Conservation (phyloP, 2,329 filamentous ascomycete genomes). For the Calonectria montana region DNA sequence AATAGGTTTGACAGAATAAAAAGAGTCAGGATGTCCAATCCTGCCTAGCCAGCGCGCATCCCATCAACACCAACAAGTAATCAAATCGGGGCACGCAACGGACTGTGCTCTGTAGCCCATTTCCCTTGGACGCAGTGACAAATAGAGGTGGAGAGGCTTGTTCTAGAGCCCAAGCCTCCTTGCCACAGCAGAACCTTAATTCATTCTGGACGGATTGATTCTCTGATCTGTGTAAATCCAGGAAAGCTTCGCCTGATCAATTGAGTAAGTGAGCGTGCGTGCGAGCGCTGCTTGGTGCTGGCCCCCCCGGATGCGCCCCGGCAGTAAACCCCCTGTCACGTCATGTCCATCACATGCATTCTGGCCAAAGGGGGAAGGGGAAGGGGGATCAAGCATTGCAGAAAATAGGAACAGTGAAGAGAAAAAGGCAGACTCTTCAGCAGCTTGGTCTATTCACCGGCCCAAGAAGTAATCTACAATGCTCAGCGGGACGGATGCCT, state of each 20-base stretch:
- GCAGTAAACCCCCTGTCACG: not conserved
- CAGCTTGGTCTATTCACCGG: not conserved
- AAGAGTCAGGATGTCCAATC: not conserved
- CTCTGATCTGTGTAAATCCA: not conserved
- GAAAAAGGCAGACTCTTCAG: not conserved
- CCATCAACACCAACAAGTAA: not conserved
- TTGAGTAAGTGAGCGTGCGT: not conserved
- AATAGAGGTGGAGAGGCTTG: not conserved
- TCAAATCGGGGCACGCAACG: not conserved
- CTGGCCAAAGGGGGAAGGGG: not conserved
- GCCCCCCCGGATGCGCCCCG: not conserved
- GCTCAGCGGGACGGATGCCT: not conserved
- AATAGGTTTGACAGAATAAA: constrained; percentile 5
- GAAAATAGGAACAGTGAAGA: not conserved
- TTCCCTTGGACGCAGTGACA: not conserved
- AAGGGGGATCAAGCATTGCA: not conserved
- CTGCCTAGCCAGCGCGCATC: not conserved
- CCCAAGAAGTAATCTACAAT: not conserved
- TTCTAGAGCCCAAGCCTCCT: not conserved
- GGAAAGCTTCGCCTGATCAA: not conserved
- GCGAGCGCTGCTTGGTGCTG: not conserved
- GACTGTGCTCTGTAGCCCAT: not conserved
- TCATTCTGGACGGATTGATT: not conserved
- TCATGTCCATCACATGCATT: not conserved
- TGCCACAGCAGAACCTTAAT: not conserved